Conservation (phyloP, 208 protist genomes). For the Trypanosoma melophagium region DNA sequence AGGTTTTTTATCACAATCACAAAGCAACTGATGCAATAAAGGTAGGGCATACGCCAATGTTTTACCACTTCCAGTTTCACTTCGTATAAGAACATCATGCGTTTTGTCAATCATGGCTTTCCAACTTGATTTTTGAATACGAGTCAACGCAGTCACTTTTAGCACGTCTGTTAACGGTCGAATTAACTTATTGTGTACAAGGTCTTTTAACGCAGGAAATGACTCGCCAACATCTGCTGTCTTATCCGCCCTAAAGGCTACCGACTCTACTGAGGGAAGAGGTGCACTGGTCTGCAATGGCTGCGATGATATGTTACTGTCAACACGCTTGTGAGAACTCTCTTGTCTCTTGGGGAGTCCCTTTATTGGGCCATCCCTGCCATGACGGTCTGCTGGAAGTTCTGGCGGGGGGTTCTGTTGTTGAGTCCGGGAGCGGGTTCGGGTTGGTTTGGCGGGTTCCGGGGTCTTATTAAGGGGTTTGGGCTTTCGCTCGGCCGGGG, state of each 20-base stretch:
- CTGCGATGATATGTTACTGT: too few relatives aligned
- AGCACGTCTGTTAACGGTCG: slow-evolving; percentile 64
- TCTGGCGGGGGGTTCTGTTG: too few relatives aligned
- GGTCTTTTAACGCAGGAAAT: slow-evolving; percentile 45
- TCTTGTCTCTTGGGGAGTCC: too few relatives aligned
- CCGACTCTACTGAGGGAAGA: slow-evolving; percentile 1
- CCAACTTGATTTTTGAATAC: slow-evolving; percentile 37
- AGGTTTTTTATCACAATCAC: slow-evolving; percentile 77
- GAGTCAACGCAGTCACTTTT: slow-evolving; percentile 43
- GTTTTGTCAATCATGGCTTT: slow-evolving; percentile 27
- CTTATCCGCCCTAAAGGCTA: slow-evolving; percentile 52
- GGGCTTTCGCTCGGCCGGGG: neutral
- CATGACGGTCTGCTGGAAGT: too few relatives aligned
- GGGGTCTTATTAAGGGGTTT: neutral
- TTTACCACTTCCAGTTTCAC: slow-evolving; percentile 87
- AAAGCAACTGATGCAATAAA: slow-evolving; percentile 52
- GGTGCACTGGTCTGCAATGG: neutral
- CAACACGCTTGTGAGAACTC: too few relatives aligned
- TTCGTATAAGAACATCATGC: slow-evolving; percentile 56
- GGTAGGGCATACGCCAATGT: slow-evolving; percentile 96
- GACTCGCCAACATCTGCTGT: slow-evolving; percentile 34
- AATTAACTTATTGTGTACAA: slow-evolving; percentile 71
- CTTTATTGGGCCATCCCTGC: too few relatives aligned
- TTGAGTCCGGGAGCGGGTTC: too few relatives aligned
- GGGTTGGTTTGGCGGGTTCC: too few relatives aligned